These are phyloP conservation scores for Closterium sp. DNA, from an alignment of 139 green algal genomes.

Conservation along the genomic window DNA sequence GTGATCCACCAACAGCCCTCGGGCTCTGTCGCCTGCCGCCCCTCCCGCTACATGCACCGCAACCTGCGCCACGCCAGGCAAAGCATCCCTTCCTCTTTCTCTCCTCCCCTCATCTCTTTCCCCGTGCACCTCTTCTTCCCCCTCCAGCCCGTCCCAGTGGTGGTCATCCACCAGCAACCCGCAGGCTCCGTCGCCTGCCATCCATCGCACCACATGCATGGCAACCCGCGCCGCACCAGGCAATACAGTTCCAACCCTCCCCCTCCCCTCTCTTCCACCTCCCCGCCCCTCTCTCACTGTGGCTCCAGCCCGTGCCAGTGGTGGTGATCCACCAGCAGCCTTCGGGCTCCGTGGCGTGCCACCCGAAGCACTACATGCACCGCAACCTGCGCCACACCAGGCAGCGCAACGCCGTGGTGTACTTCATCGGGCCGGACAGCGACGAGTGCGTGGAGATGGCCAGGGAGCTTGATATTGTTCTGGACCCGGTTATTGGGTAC, in stretches of 20 bases:
- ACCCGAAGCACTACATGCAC: slow-evolving; percentile 8
- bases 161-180: background rate
- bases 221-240: no score
- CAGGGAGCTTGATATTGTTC: slow-evolving; percentile 1
- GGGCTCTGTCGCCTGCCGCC: background rate
- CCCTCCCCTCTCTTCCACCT: background rate
- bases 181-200: background rate
- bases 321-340: background rate
- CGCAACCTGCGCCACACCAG: slow-evolving; percentile 14
- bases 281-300: background rate
- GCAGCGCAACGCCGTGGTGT: background rate
- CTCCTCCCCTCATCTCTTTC: no score
- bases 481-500: slow-evolving; percentile 11
- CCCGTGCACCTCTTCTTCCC: background rate
- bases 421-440: background rate
- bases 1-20: background rate
- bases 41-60: slow-evolving; percentile 18
- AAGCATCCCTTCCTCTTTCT: background rate
- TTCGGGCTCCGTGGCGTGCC: slow-evolving; percentile 4
- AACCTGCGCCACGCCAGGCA: slow-evolving; percentile 2
- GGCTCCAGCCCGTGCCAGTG: background rate
- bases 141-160: background rate
- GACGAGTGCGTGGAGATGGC: slow-evolving; percentile 19
- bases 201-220: no score
- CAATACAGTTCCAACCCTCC: no score